phyloP scores from a whole-genome alignment of 768 basidiomycete species.

The Atractiella rhizophila region DNA sequence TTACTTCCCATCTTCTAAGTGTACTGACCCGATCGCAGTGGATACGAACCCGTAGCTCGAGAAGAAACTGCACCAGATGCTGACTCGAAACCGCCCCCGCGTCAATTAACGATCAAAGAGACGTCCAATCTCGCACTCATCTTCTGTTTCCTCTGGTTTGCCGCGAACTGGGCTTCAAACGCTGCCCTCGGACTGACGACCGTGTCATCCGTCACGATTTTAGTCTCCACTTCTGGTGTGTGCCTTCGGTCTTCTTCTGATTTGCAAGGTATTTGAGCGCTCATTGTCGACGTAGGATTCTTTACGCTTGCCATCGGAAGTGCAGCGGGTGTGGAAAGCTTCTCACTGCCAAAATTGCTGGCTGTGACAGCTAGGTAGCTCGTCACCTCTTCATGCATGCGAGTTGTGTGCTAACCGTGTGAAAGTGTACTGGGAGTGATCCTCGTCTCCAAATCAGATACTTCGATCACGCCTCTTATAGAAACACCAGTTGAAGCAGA shows the following conservation, averaged over 20 bases:
- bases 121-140: constrained; percentile 50
- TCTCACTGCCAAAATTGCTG: constrained; percentile 43
- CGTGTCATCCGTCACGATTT: constrained; percentile 76
- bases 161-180: constrained; percentile 79
- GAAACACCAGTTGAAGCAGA: background rate
- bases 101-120: constrained; percentile 27
- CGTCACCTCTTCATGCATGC: background rate
- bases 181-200: constrained; percentile 61
- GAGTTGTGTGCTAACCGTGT: background rate
- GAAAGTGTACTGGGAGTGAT: constrained; percentile 53
- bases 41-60: no score
- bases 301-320: constrained; percentile 72
- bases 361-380: constrained; percentile 57
- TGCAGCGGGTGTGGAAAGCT: constrained; percentile 49
- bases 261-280: no score
- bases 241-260: constrained; percentile 3
- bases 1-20: no score
- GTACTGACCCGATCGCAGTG: no score
- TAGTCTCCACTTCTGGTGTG: constrained; percentile 70
- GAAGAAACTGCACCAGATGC: background rate
- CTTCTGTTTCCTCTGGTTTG: constrained; percentile 74
- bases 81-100: background rate
- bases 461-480: constrained; percentile 9
- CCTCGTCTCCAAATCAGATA: constrained; percentile 72
- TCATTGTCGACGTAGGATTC: constrained; percentile 35